Conservation (phyloP, 805 yeast genomes). For the Pichia deserticola region DNA sequence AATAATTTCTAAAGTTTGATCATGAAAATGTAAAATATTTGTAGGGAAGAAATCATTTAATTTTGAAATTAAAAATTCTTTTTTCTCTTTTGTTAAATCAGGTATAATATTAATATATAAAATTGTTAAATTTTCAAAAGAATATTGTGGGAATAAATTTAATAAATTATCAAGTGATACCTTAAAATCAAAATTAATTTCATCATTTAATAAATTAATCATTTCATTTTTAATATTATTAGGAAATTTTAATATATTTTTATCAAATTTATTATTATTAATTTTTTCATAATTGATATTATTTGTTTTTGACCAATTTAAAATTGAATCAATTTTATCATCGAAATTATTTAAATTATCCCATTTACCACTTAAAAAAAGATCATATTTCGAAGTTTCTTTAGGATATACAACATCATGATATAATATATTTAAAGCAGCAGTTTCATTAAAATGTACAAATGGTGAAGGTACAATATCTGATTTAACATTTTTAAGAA, state of each 20-base stretch:
- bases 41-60: conserved; percentile 2
- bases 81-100: not conserved
- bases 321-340: not conserved
- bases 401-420: not conserved
- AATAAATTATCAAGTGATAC: not conserved
- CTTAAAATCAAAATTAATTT: not conserved
- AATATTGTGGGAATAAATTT: conserved; percentile 1
- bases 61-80: conserved; percentile 1
- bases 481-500: not conserved
- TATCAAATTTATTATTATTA: not conserved
- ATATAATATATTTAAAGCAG: conserved; percentile 13
- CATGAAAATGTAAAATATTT: conserved; percentile 12
- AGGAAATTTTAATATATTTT: conserved; percentile 2
- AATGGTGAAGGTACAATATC: conserved; percentile 9
- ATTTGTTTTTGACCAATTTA: not conserved
- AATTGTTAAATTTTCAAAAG: conserved; percentile 6
- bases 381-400: conserved; percentile 8
- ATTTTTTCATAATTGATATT: not conserved
- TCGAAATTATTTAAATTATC: not conserved
- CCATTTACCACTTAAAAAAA: conserved; percentile 15
- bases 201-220: not conserved
- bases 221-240: conserved; percentile 1
- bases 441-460: conserved; percentile 8
- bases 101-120: conserved; percentile 7
- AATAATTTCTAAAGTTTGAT: conserved; percentile 6